Evolutionary conservation across 805 yeast genomes (phyloP), one percentile per base, ranked within the genome.

Genomic region (Komagataella phaffii): DNA sequence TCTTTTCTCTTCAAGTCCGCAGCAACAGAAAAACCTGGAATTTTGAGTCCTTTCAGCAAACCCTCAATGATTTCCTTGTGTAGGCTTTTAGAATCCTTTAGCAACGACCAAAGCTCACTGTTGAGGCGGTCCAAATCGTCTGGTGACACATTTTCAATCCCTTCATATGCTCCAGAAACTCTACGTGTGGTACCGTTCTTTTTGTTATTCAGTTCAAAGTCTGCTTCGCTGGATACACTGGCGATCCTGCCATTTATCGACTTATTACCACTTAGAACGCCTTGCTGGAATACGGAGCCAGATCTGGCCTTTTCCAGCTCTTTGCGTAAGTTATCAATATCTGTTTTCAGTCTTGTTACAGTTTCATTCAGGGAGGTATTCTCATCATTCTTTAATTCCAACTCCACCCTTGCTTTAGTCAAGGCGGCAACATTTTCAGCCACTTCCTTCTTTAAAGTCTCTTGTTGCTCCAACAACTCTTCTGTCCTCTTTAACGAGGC

Each of bases 21-120:
- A 47, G 93, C 89, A 49, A 85, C 88, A 54, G 88, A 85, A 19
- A 95, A 84, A 44, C 83, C 80, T 47, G 98, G 97, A 51, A 90
- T 80, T 67, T 81, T 85, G 66, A 91, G 75, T 8, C 88, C 90
- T 71, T 81, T 85, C 62, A 93, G 73, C 55, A 93, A 72, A 5
- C 96, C 95, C 58, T 85, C 90, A 30, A 89, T 84, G 49, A 88
- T 85, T 66, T 91, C 97, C 54, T 79, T 75, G 64, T 87, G 91
- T 56, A 91, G 71, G 50, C 77, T 73, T 53, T 79, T 78, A 3
- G 93, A 80, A 58, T 86, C 86, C 60, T 85, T 80, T 54, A 86
- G 71, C 59, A 83, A 71, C 58, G 77, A 74, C 76, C 79, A 85
- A 52, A 86, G 69, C 63, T 87, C 93, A 60, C 79, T 88, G 59